A percentile compares a stretch with the other conserved stretches of the same genome.
Evolutionary conservation across 2,329 filamentous ascomycete genomes (phyloP).

Genomic region (Pseudocercospora cruenta): DNA sequence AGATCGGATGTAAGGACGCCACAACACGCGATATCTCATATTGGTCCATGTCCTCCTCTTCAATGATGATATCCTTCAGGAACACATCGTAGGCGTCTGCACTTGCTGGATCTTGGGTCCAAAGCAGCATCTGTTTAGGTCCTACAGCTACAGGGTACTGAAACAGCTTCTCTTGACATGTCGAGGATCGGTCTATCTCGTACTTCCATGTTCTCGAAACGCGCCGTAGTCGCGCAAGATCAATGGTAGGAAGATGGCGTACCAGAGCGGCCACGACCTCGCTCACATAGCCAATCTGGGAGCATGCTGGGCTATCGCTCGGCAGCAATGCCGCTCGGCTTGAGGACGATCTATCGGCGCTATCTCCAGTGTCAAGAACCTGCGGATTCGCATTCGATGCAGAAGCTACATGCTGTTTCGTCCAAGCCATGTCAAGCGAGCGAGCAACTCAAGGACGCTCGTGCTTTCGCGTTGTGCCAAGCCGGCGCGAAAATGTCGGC

Average conservation of each 20-base stretch:
- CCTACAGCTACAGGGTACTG: neutral
- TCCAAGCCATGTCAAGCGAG: neutral
- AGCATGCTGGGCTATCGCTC: neutral
- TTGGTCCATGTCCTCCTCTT: neutral
- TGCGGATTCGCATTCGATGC: neutral
- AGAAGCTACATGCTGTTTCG: neutral
- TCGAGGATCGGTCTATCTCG: neutral
- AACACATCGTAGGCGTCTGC: neutral
- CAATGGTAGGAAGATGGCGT: neutral
- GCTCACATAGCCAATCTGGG: constrained; percentile 1
- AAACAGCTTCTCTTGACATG: neutral
- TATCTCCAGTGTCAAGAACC: neutral
- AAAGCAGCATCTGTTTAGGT: neutral
- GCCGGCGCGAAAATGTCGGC: neutral
- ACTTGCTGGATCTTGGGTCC: neutral
- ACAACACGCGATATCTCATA: neutral
- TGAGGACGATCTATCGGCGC: neutral
- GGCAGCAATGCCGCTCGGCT: neutral
- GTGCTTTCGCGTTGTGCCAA: neutral
- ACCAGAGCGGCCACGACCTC: neutral
- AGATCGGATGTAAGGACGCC: neutral
- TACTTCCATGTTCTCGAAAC: constrained; percentile 2
- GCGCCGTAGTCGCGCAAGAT: constrained; percentile 1
- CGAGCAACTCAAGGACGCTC: too few relatives aligned
- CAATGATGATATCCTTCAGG: neutral